Evolutionary conservation across 192 early-diverging fungal species (phyloP).

Genomic region (Umbelopsis ramanniana): DNA sequence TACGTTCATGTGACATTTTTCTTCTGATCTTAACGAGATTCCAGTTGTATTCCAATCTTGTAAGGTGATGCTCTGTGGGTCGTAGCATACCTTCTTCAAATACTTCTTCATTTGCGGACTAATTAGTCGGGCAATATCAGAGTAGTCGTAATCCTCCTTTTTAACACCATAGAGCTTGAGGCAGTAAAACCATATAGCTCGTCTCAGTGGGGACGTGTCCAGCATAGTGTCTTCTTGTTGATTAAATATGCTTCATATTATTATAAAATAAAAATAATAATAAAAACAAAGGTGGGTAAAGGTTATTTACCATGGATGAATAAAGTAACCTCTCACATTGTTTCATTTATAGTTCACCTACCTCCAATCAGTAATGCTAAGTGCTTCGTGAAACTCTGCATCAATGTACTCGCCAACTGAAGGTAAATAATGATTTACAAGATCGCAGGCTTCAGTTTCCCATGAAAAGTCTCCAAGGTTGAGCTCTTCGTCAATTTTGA

Average conservation of each 20-base stretch:
- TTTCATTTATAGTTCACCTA: slow-evolving; percentile 27
- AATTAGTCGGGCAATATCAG: slow-evolving; percentile 47
- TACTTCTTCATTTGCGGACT: slow-evolving; percentile 48
- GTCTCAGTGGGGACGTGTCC: slow-evolving; percentile 57
- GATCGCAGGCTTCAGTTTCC: slow-evolving; percentile 58
- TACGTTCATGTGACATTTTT: slow-evolving; percentile 61
- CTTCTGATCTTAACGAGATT: slow-evolving; percentile 56
- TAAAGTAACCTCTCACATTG: background rate
- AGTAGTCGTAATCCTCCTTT: slow-evolving; percentile 60
- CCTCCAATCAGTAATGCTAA: slow-evolving; percentile 59
- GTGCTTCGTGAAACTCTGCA: slow-evolving; percentile 53
- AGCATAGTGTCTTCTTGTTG: slow-evolving; percentile 44
- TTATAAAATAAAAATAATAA: no score
- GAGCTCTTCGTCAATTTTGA: background rate
- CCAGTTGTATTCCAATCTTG: slow-evolving; percentile 61
- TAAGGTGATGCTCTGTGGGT: slow-evolving; percentile 44
- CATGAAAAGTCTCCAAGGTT: slow-evolving; percentile 58
- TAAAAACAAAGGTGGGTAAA: no score
- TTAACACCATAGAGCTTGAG: slow-evolving; percentile 55
- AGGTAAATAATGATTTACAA: slow-evolving; percentile 54
- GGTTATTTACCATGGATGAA: background rate
- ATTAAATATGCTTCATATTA: slow-evolving; percentile 38
- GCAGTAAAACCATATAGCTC: slow-evolving; percentile 62
- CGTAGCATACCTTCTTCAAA: slow-evolving; percentile 49
- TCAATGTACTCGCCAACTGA: slow-evolving; percentile 54